phyloP scores from a whole-genome alignment of 2,329 filamentous ascomycete species.

The Calonectria naviculata region DNA sequence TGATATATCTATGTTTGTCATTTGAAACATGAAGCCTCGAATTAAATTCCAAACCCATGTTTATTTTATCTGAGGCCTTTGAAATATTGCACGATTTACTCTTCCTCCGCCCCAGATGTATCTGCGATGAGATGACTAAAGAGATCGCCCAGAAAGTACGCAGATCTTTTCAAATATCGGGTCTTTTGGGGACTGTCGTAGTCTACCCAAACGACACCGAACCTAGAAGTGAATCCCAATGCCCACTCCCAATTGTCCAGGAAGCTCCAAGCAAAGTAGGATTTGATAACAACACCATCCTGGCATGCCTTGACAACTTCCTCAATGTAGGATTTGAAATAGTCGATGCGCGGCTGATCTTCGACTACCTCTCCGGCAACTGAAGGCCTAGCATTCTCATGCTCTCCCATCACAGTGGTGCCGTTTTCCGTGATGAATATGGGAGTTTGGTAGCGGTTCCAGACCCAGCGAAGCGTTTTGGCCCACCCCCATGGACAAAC shows the following conservation, averaged over 20 bases:
- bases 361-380: slow-evolving; percentile 47
- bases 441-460: slow-evolving; percentile 51
- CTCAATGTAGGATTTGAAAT: slow-evolving; percentile 50
- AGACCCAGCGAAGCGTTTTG: slow-evolving; percentile 53
- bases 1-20: no score
- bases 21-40: no score
- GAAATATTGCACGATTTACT: no score
- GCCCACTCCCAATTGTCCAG: slow-evolving; percentile 58
- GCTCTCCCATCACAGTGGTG: slow-evolving; percentile 52
- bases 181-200: no score
- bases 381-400: slow-evolving; percentile 45
- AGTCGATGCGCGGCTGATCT: slow-evolving; percentile 51
- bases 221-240: no score
- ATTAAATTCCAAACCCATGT: no score
- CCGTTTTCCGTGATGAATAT: slow-evolving; percentile 58
- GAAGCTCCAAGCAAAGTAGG: slow-evolving; percentile 55
- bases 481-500: slow-evolving; percentile 51
- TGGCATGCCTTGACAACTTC: slow-evolving; percentile 50
- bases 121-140: no score
- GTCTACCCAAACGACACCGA: no score
- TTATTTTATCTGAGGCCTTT: no score
- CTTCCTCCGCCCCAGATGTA: no score
- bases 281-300: slow-evolving; percentile 51
- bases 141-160: no score
- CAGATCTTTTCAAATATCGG: no score